These are phyloP conservation scores for Talaromyces amestolkiae DNA, from an alignment of 2,329 filamentous ascomycete genomes.

Conservation along the genomic window DNA sequence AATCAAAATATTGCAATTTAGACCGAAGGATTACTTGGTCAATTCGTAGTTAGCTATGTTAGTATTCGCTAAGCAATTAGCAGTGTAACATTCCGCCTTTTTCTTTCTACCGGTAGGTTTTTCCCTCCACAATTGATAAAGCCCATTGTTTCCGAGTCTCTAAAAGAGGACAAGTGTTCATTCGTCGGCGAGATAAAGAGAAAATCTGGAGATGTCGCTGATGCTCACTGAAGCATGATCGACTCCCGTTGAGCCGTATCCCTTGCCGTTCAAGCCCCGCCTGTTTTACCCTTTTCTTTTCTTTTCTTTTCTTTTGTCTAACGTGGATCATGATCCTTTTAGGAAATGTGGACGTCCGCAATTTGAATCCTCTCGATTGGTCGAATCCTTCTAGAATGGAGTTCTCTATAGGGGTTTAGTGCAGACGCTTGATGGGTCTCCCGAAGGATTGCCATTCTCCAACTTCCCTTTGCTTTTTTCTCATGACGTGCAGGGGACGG, in stretches of 20 bases:
- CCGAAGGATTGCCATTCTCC: neutral
- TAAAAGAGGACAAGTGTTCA: neutral
- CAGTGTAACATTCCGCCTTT: constrained; percentile 1
- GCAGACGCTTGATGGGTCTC: neutral
- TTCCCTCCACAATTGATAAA: neutral
- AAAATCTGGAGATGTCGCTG: neutral
- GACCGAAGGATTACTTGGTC: neutral
- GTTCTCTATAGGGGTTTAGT: neutral
- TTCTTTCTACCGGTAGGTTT: neutral
- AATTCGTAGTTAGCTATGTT: neutral
- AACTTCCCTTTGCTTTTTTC: neutral
- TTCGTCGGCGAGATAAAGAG: neutral
- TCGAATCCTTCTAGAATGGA: neutral
- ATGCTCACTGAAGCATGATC: neutral
- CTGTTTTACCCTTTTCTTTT: neutral
- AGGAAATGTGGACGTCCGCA: neutral
- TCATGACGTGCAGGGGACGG: neutral
- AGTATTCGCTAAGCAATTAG: constrained; percentile 5
- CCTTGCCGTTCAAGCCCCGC: neutral
- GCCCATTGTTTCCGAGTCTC: neutral
- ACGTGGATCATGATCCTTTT: neutral
- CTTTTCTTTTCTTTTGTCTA: neutral
- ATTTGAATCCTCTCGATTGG: neutral
- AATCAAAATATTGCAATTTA: neutral
- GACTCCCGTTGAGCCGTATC: neutral